phyloP scores from a whole-genome alignment of 345 rosid genomes.

The Corymbia maculata region DNA sequence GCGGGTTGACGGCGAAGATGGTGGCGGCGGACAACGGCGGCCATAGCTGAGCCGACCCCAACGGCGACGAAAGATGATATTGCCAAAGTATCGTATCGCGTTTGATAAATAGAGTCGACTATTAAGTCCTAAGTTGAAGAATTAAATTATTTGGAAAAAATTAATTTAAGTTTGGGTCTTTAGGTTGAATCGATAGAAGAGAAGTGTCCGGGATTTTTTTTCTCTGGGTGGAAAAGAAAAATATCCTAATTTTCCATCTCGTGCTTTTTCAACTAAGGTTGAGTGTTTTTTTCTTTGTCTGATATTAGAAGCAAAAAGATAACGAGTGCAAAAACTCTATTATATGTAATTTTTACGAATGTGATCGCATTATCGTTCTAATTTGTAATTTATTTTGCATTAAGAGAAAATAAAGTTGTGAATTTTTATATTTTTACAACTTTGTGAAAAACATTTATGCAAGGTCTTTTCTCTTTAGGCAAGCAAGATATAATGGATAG shows the following conservation, averaged over 20 bases:
- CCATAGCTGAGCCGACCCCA: not conserved
- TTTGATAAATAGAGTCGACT: not conserved
- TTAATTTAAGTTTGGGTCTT: not conserved
- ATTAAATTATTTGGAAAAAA: not conserved
- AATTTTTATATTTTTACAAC: not conserved
- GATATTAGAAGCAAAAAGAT: not conserved
- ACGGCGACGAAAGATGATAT: not conserved
- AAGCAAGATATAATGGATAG: not conserved
- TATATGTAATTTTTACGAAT: not conserved
- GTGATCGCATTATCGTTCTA: not conserved
- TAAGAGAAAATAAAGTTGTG: not conserved
- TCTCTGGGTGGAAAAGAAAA: not conserved
- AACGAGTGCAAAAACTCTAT: not conserved
- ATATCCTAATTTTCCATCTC: not conserved
- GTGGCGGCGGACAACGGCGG: not conserved
- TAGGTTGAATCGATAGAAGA: not conserved
- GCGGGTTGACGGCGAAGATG: conserved; percentile 39
- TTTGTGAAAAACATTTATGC: not conserved
- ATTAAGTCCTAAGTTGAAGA: not conserved
- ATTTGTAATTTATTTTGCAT: not conserved
- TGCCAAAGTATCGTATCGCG: not conserved
- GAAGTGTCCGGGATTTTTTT: not conserved
- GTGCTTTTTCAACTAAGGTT: not conserved
- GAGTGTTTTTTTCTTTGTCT: not conserved
- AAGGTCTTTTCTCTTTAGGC: not conserved